Evolutionary conservation across 2,329 filamentous ascomycete species (phyloP).

Genomic region (Claviceps lovelessii): DNA sequence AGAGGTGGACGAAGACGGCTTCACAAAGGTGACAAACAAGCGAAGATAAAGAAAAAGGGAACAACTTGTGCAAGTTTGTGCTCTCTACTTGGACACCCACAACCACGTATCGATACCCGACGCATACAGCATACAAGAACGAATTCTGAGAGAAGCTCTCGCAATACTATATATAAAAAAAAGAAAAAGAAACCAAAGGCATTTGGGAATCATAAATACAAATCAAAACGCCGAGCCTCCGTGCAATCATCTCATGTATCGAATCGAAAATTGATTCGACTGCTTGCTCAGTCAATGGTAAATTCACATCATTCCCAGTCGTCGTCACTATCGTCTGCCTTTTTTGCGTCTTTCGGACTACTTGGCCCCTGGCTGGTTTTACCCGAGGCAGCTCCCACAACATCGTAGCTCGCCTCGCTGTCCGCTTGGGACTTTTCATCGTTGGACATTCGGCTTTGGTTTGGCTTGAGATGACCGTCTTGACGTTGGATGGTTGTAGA

Average conservation of each 20-base stretch:
- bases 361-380: slow-evolving; percentile 63
- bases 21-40: slow-evolving; percentile 59
- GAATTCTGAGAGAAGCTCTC: not conserved
- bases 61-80: slow-evolving; percentile 2
- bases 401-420: slow-evolving; percentile 90
- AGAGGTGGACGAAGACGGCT: slow-evolving; percentile 68
- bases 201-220: slow-evolving; percentile 10
- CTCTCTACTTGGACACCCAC: not conserved
- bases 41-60: slow-evolving; percentile 36
- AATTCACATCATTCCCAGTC: slow-evolving; percentile 8
- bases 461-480: slow-evolving; percentile 40
- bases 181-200: not conserved
- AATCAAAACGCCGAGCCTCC: slow-evolving; percentile 19
- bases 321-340: slow-evolving; percentile 28
- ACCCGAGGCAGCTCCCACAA: slow-evolving; percentile 67
- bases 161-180: not conserved
- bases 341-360: slow-evolving; percentile 44
- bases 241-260: not conserved
- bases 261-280: not conserved
- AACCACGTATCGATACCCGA: slow-evolving; percentile 14
- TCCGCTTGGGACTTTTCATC: slow-evolving; percentile 84
- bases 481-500: slow-evolving; percentile 47
- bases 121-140: slow-evolving; percentile 8
- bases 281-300: not conserved
- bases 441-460: slow-evolving; percentile 58